phyloP scores from a whole-genome alignment of 805 yeast genomes.

The Barnettozyma siamensis region DNA sequence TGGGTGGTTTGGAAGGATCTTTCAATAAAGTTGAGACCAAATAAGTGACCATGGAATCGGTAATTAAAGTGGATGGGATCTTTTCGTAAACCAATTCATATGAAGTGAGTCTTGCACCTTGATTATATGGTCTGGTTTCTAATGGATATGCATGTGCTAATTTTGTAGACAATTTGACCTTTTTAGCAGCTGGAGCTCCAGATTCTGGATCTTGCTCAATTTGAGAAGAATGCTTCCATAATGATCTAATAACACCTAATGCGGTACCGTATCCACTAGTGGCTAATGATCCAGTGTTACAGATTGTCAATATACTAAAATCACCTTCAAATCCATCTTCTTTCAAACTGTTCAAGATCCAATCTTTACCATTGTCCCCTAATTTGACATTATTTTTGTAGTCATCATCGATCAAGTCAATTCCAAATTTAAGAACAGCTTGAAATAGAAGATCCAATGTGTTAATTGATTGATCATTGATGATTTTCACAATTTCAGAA shows the following conservation, averaged over 20 bases:
- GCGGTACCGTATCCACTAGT: conserved; percentile 99
- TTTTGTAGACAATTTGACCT: conserved; percentile 28
- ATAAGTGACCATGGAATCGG: conserved; percentile 89
- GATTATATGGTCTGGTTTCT: conserved; percentile 95
- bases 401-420: conserved; percentile 65
- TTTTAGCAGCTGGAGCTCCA: conserved; percentile 17
- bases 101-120: conserved; percentile 91
- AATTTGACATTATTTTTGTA: conserved; percentile 69
- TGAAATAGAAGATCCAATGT: conserved; percentile 26
- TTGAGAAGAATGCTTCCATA: conserved; percentile 38
- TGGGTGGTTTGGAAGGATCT: conserved; percentile 44
- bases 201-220: conserved; percentile 17
- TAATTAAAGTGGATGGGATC: conserved; percentile 82
- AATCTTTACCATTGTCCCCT: conserved; percentile 78
- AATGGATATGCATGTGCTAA: conserved; percentile 75
- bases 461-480: conserved; percentile 24
- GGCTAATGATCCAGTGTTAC: conserved; percentile 95
- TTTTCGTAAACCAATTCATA: conserved; percentile 81
- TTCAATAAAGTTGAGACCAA: conserved; percentile 42
- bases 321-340: conserved; percentile 51
- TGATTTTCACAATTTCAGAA: conserved; percentile 30
- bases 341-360: conserved; percentile 43
- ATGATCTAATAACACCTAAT: conserved; percentile 80
- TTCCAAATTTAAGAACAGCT: conserved; percentile 39
- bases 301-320: conserved; percentile 81